Evolutionary conservation across 192 early-diverging fungal genomes (phyloP).

Genomic region (Backusella australiensis): DNA sequence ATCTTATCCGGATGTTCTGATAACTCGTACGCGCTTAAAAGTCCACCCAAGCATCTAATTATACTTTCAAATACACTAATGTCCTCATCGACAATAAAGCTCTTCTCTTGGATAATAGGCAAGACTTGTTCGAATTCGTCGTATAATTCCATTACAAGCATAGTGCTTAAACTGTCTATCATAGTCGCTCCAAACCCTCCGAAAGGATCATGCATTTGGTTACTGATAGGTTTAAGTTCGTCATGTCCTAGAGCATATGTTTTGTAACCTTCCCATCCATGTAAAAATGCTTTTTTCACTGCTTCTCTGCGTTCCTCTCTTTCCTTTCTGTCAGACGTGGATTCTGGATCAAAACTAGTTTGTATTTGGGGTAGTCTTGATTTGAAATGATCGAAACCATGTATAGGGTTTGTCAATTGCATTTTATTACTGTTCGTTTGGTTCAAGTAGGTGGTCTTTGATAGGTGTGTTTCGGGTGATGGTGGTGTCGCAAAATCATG

Average conservation of each 20-base stretch:
- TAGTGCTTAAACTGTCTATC: conserved; percentile 81
- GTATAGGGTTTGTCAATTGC: not conserved
- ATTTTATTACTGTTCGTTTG: not conserved
- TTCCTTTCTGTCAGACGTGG: not conserved
- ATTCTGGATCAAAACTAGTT: conserved; percentile 5
- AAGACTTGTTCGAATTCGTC: conserved; percentile 67
- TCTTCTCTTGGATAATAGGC: conserved; percentile 38
- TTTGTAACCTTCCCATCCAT: conserved; percentile 77
- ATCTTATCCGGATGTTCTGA: conserved; percentile 41
- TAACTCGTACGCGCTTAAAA: conserved; percentile 82
- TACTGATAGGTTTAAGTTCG: conserved; percentile 45
- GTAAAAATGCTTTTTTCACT: conserved; percentile 55
- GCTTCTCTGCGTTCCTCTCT: conserved; percentile 35
- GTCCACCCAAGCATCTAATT: conserved; percentile 74
- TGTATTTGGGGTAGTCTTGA: conserved; percentile 23
- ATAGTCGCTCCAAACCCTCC: conserved; percentile 66
- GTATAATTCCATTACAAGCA: conserved; percentile 78
- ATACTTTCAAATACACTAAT: conserved; percentile 80
- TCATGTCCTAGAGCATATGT: conserved; percentile 76
- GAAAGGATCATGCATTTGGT: conserved; percentile 27
- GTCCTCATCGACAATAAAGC: conserved; percentile 26
- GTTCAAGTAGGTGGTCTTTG: not conserved
- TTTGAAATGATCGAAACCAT: conserved; percentile 2
- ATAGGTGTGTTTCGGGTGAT: not conserved
- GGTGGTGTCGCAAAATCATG: not conserved